These are phyloP conservation scores for Simplicillium sp. DNA, from an alignment of 2,329 filamentous ascomycete species.

Conservation along the genomic window DNA sequence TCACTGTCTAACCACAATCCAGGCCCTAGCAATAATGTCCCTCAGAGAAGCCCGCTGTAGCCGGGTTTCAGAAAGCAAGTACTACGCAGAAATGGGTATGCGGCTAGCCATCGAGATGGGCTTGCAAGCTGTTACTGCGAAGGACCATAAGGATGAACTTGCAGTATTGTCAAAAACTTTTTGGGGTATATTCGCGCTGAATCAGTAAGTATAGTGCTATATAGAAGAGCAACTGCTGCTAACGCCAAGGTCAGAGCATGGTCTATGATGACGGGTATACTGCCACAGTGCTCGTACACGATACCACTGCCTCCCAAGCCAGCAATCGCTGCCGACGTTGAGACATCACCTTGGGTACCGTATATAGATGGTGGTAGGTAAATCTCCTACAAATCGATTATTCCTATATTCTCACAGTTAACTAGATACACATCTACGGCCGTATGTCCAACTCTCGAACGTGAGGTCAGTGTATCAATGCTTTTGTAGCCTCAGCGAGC, in stretches of 20 bases:
- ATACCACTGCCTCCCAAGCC: constrained; percentile 49
- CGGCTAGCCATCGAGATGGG: constrained; percentile 65
- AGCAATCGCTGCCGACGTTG: constrained; percentile 47
- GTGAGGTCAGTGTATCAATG: constrained; percentile 58
- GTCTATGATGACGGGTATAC: constrained; percentile 51
- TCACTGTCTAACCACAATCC: constrained; percentile 59
- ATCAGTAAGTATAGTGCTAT: constrained; percentile 40
- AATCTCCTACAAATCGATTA: neutral
- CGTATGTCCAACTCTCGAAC: constrained; percentile 53
- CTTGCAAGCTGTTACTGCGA: constrained; percentile 44
- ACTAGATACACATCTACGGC: constrained; percentile 37
- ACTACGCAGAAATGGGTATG: constrained; percentile 61
- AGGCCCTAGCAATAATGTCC: constrained; percentile 67
- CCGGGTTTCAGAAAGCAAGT: constrained; percentile 62
- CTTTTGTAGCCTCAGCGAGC: constrained; percentile 62
- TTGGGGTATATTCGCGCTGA: constrained; percentile 52
- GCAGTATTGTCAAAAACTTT: constrained; percentile 50
- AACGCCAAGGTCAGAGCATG: constrained; percentile 37
- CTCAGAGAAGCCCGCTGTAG: constrained; percentile 65
- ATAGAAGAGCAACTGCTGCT: constrained; percentile 8
- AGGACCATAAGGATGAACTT: constrained; percentile 41
- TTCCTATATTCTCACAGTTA: constrained; percentile 3
- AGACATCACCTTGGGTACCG: constrained; percentile 48
- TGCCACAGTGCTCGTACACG: constrained; percentile 50
- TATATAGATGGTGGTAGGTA: constrained; percentile 47